A percentile compares a stretch with the other conserved stretches of the same genome.
phyloP scores from a whole-genome alignment of 2,329 filamentous ascomycete species.

The Monilinia polystroma region DNA sequence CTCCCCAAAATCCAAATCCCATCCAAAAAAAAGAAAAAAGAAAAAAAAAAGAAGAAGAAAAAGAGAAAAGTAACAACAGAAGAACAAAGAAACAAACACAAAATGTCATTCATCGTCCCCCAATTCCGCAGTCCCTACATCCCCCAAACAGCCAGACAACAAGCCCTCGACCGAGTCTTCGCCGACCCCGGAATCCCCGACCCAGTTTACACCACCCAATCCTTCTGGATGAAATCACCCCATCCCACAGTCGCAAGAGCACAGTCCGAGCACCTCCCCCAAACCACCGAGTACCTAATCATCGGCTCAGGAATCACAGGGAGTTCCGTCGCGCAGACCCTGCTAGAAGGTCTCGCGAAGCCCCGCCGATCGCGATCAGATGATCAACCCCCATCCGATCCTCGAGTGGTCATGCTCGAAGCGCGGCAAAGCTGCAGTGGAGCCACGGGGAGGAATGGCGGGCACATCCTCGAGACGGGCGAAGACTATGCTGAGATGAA shows the following conservation, averaged over 20 bases:
- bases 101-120: slow-evolving; percentile 6
- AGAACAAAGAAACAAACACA: too few relatives aligned
- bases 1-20: background rate
- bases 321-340: slow-evolving; percentile 27
- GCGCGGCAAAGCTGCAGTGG: slow-evolving; percentile 76
- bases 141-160: slow-evolving; percentile 6
- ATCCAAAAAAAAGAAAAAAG: background rate
- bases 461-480: slow-evolving; percentile 15
- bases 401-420: slow-evolving; percentile 66
- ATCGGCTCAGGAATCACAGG: slow-evolving; percentile 31
- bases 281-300: slow-evolving; percentile 26
- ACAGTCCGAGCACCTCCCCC: slow-evolving; percentile 11
- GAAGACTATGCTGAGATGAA: slow-evolving; percentile 15
- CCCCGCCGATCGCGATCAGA: background rate
- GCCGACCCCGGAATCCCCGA: slow-evolving; percentile 16
- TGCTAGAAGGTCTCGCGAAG: slow-evolving; percentile 30
- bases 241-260: slow-evolving; percentile 1
- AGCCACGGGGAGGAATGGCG: slow-evolving; percentile 67
- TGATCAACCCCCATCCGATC: slow-evolving; percentile 46
- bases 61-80: too few relatives aligned
- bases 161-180: slow-evolving; percentile 14
- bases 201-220: background rate
- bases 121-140: slow-evolving; percentile 13
- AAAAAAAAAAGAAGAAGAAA: too few relatives aligned
- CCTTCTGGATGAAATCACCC: slow-evolving; percentile 19